Conservation (phyloP, 805 yeast species). For the Kodamaea neixiangensis region DNA sequence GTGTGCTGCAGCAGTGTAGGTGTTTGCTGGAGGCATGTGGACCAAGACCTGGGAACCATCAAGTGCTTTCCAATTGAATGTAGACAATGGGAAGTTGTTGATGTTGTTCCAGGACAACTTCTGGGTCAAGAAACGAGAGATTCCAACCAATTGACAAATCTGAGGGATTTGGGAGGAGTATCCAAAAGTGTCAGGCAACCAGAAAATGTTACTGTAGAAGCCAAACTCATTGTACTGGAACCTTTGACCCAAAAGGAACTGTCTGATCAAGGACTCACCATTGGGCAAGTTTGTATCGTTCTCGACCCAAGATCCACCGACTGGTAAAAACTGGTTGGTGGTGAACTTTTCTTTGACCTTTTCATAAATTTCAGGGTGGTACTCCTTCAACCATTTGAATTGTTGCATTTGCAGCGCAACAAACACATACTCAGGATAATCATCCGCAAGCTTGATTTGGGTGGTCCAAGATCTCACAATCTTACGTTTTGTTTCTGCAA, state of each 20-base stretch:
- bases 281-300: constrained; percentile 94
- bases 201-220: constrained; percentile 68
- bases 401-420: constrained; percentile 97
- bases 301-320: constrained; percentile 99
- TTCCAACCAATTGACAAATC: constrained; percentile 82
- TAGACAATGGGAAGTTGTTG: constrained; percentile 82
- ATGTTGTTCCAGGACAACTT: constrained; percentile 96
- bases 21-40: constrained; percentile 98
- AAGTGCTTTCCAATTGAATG: constrained; percentile 94
- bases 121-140: constrained; percentile 85
- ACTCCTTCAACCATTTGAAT: constrained; percentile 84
- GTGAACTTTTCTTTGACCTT: constrained; percentile 65
- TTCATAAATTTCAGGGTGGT: constrained; percentile 79
- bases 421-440: constrained; percentile 90
- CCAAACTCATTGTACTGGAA: constrained; percentile 83
- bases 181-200: constrained; percentile 98
- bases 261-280: constrained; percentile 89
- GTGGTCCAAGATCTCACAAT: constrained; percentile 95
- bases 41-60: constrained; percentile 92
- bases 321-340: constrained; percentile 77
- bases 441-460: constrained; percentile 79
- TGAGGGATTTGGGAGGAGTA: constrained; percentile 96
- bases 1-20: constrained; percentile 91
- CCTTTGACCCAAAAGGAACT: constrained; percentile 86
- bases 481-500: constrained; percentile 91